phyloP scores from a whole-genome alignment of 192 early-diverging fungal genomes.

The Cladochytrium replicatum region DNA sequence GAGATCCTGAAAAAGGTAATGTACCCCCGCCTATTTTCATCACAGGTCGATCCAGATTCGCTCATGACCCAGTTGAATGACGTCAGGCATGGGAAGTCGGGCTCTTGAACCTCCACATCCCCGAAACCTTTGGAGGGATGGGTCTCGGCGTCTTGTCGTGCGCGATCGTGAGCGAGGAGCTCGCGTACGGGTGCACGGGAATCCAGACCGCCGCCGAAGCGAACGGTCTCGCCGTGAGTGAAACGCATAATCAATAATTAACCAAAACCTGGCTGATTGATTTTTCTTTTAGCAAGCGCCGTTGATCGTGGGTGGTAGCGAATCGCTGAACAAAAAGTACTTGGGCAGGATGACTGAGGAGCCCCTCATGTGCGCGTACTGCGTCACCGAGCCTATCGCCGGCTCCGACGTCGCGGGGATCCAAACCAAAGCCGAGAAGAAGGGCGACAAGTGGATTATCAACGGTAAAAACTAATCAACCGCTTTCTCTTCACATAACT shows the following conservation, averaged over 20 bases:
- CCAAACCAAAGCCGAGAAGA: slow-evolving; percentile 65
- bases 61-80: too few relatives aligned
- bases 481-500: too few relatives aligned
- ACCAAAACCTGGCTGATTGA: too few relatives aligned
- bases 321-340: slow-evolving; percentile 91
- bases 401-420: slow-evolving; percentile 70
- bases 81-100: slow-evolving; percentile 95
- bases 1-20: slow-evolving; percentile 50
- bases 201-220: slow-evolving; percentile 97
- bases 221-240: slow-evolving; percentile 73
- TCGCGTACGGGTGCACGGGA: slow-evolving; percentile 88
- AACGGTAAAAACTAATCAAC: slow-evolving; percentile 47
- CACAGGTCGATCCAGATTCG: neutral
- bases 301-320: slow-evolving; percentile 76
- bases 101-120: slow-evolving; percentile 84
- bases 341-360: slow-evolving; percentile 93
- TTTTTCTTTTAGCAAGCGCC: slow-evolving; percentile 69
- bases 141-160: slow-evolving; percentile 83
- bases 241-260: too few relatives aligned
- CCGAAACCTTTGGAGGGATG: slow-evolving; percentile 72
- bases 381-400: slow-evolving; percentile 50
- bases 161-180: slow-evolving; percentile 80
- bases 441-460: slow-evolving; percentile 78
- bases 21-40: neutral
- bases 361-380: slow-evolving; percentile 91